Evolutionary conservation across 495 filamentous ascomycete genomes (phyloP), one percentile per base, ranked within the genome.

Genomic region (Aspergillus sparsus): DNA sequence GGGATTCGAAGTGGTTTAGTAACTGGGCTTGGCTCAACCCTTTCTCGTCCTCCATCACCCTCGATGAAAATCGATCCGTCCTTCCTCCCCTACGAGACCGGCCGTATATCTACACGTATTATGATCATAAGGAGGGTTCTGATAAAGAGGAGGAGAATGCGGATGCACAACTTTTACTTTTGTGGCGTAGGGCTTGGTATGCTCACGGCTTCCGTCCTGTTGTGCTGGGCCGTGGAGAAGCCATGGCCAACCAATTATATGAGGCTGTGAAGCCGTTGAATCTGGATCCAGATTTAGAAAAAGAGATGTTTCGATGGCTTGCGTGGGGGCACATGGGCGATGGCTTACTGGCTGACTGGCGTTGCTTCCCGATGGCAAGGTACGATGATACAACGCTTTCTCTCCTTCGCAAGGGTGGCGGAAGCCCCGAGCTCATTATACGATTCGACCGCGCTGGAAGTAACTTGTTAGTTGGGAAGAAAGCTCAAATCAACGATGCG

Each of bases 271-370:
- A 92, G 68, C 75, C 72, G 35, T 64, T 86, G 53, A 71, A 84
- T 42, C 65, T 86, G 32, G 70, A 76, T 13, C 66, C 77, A 0
- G 79, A 80, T 35, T 67, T 95, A 54, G 86, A 90, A 69, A 79
- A 76, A 15, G 92, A 96, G 54, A 64, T 97, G 36, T 85, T 88
- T 76, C 81, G 89, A 56, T 97, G 92, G 92, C 74, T 96, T 56
- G 94, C 94, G 4, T 98, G 93, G 93, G 91, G 90, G 16, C 85
- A 89, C 56, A 95, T 97, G 90, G 87, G 89, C n/a, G 85, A 86
- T 33, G 94, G 94, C 5, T 72, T 97, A 15, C 81, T 98, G 9
- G 84, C 88, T 18, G 86, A 94, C 68, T 89, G 89, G 76, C 77
- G 85, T 7, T 83, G 91, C 33, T 83, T 97, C 53, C 94, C 94